These are phyloP conservation scores for Naematelia encephala DNA, from an alignment of 768 basidiomycete species.

Conservation along the genomic window DNA sequence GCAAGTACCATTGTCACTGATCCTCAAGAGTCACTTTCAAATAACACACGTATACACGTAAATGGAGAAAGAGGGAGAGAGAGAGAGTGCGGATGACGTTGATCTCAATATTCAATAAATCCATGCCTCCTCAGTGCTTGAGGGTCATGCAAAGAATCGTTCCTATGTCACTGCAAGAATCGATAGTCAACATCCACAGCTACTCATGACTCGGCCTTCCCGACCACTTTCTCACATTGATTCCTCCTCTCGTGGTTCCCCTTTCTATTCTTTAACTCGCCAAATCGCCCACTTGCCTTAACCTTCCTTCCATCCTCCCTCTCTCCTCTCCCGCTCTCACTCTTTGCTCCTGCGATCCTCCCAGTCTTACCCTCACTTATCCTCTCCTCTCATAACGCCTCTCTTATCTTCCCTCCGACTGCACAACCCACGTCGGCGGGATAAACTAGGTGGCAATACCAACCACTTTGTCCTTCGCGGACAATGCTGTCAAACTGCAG, in stretches of 20 bases:
- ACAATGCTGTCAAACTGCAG: neutral
- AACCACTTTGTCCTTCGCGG: conserved; percentile 1
- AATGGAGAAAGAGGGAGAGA: no score
- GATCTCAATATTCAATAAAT: neutral
- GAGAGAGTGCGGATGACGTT: neutral
- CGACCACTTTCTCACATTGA: neutral
- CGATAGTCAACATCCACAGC: no score
- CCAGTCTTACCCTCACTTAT: no score
- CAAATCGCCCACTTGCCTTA: neutral
- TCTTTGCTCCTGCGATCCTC: neutral
- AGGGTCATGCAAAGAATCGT: neutral
- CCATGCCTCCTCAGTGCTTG: neutral
- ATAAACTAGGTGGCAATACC: conserved; percentile 45
- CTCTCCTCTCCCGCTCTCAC: no score
- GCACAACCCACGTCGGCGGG: conserved; percentile 26
- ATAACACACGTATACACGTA: no score
- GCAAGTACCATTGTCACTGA: no score
- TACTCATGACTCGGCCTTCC: neutral
- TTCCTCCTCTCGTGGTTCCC: neutral
- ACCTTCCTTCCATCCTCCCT: no score
- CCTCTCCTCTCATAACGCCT: no score
- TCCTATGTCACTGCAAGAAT: no score
- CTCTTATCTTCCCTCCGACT: conserved; percentile 40
- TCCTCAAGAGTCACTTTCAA: no score
- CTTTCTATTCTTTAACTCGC: neutral